Conservation (phyloP, 371 early-diverging fungal genomes). For the Saksenaea vasiformis region DNA sequence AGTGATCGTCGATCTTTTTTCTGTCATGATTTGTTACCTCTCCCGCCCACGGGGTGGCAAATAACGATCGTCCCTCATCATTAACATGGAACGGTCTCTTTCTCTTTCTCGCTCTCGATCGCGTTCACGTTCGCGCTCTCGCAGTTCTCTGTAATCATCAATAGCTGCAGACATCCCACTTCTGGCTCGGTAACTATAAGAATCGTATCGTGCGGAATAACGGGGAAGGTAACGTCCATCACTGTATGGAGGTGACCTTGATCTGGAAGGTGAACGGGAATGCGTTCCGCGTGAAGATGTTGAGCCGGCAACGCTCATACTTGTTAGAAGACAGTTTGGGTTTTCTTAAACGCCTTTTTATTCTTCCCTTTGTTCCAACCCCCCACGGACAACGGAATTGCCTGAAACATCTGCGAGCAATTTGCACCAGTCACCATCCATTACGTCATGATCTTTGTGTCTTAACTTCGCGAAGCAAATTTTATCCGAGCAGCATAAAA, state of each 20-base stretch:
- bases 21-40: constrained; percentile 19
- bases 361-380: no score
- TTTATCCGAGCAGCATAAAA: no score
- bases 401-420: no score
- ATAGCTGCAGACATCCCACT: constrained; percentile 42
- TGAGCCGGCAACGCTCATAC: constrained; percentile 56
- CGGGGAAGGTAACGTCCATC: constrained; percentile 46
- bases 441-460: no score
- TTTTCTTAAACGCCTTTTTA: constrained; percentile 21
- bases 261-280: constrained; percentile 48
- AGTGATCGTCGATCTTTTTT: not conserved
- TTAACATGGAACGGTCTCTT: constrained; percentile 32
- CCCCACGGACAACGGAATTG: no score
- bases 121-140: constrained; percentile 54
- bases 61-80: constrained; percentile 48
- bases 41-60: constrained; percentile 32
- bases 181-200: constrained; percentile 37
- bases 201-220: constrained; percentile 42
- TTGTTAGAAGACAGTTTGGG: not conserved
- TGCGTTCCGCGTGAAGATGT: constrained; percentile 53
- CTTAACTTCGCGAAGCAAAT: no score
- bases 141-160: constrained; percentile 50
- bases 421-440: no score
- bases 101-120: constrained; percentile 52
- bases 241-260: constrained; percentile 51